Evolutionary conservation across 2,329 filamentous ascomycete genomes (phyloP), one percentile per base, ranked within the genome.

Genomic region (Phialemoniopsis sp.): DNA sequence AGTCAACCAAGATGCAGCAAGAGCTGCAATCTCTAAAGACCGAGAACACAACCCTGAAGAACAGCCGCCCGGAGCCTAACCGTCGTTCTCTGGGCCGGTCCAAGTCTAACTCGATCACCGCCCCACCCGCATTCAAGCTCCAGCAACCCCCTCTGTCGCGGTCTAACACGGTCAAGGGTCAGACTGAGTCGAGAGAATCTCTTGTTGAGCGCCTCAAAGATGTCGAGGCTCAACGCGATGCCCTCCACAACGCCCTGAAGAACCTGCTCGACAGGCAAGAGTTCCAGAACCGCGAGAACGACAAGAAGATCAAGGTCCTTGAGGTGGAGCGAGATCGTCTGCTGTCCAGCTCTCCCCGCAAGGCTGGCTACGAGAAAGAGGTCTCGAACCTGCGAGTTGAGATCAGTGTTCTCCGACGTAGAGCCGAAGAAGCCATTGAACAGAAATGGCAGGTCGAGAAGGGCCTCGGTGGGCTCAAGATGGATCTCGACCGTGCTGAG

Each of bases 401-500:
- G 58, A 86, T 98, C 46, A 87, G 86, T 37, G 77, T 85, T 13
- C 73, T 98, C 41, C 82, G 93, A 32, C 84, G 84, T 45, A 82
- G 93, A 39, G 91, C 91, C 21, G 91, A 98, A 53, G 91, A 97
- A 47, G 91, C 91, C 13, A 76, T 97, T 13, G 89, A 95, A 56
- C 87, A 95, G 55, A 97, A 97, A 63, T 97, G 88, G 84, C 36
- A 62, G 52, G 17, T 56, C 32, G 31, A 57, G 45, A 42, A 65
- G 59, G 17, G 60, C 52, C 39, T 62, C 41, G 21, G 55, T 51
- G 40, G 60, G 46, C 53, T 65, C 41, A 95, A 95, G 67, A 96
- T 95, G 86, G 91, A 97, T 56, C 78, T 98, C 32, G 93, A 97
- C 62, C 87, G 90, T 46, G 90, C 93, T 18, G 89, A 96, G 61